These are phyloP conservation scores for Ceratobasidium papillatum DNA, from an alignment of 1,284 basidiomycete species.

Conservation along the genomic window DNA sequence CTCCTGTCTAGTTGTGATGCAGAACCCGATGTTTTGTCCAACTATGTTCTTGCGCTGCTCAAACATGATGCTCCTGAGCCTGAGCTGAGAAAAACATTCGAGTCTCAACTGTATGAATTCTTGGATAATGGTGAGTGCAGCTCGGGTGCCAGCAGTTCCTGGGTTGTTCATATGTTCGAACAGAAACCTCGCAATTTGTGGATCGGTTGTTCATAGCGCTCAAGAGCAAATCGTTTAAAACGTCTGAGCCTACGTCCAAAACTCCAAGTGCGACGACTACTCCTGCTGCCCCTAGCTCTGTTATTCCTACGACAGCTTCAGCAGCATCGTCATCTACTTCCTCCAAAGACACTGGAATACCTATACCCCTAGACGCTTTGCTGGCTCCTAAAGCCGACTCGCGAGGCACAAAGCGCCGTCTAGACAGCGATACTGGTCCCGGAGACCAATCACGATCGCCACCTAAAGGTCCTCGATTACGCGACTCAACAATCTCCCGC, in stretches of 20 bases:
- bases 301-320: constrained; percentile 48
- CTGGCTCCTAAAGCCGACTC: constrained; percentile 59
- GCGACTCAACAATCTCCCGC: constrained; percentile 70
- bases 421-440: constrained; percentile 64
- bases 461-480: constrained; percentile 73
- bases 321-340: constrained; percentile 46
- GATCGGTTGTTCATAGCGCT: constrained; percentile 84
- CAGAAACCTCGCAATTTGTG: constrained; percentile 82
- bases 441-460: constrained; percentile 60
- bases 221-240: constrained; percentile 81
- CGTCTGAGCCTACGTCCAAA: constrained; percentile 54
- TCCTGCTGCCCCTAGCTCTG: constrained; percentile 45
- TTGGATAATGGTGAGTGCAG: constrained; percentile 78
- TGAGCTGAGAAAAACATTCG: constrained; percentile 84
- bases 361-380: constrained; percentile 76
- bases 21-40: constrained; percentile 90
- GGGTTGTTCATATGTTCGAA: constrained; percentile 31
- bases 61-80: constrained; percentile 86
- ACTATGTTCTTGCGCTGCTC: constrained; percentile 94
- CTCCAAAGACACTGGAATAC: constrained; percentile 68
- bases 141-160: background rate
- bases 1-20: constrained; percentile 82
- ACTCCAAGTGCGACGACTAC: constrained; percentile 45
- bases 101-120: constrained; percentile 86
- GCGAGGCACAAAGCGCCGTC: constrained; percentile 68